These are phyloP conservation scores for Diaporthe sp. DNA, from an alignment of 2,329 filamentous ascomycete genomes.

Conservation along the genomic window DNA sequence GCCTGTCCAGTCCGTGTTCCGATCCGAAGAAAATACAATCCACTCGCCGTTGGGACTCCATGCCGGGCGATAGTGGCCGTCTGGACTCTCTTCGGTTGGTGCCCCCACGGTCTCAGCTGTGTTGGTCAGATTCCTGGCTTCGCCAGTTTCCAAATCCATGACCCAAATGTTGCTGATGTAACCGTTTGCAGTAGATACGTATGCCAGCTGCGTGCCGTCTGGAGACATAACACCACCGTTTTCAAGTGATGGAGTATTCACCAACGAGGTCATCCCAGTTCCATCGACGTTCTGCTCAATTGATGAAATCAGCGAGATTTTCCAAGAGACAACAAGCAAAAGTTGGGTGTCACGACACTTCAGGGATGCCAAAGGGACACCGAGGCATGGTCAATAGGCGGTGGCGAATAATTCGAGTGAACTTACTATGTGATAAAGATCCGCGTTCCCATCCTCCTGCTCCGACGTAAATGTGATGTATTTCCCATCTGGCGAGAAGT, in stretches of 20 bases:
- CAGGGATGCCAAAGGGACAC: not conserved
- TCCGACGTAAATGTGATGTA: conserved; percentile 53
- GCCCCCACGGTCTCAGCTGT: conserved; percentile 37
- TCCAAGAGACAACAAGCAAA: no score
- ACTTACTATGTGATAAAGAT: conserved; percentile 49
- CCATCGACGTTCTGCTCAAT: conserved; percentile 43
- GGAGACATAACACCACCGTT: conserved; percentile 50
- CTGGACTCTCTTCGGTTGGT: conserved; percentile 38
- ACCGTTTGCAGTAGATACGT: conserved; percentile 50
- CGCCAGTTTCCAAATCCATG: conserved; percentile 48
- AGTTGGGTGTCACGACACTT: not conserved
- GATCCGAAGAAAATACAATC: conserved; percentile 53
- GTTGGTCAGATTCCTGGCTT: conserved; percentile 48
- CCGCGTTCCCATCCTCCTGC: conserved; percentile 52
- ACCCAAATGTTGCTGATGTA: conserved; percentile 53
- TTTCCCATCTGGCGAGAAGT: conserved; percentile 50
- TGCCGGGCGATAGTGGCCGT: conserved; percentile 50
- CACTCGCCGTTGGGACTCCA: conserved; percentile 55
- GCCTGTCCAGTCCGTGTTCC: conserved; percentile 53
- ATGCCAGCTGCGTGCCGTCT: conserved; percentile 49
- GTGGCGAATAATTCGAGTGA: not conserved
- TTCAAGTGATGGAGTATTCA: conserved; percentile 48
- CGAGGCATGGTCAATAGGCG: no score
- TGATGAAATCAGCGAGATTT: not conserved
- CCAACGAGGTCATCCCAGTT: conserved; percentile 46